Percentiles rank a stretch among this genome's conserved stretches.
These are phyloP conservation scores for Eucalyptus regnans DNA, from an alignment of 345 rosid species.

Conservation along the genomic window DNA sequence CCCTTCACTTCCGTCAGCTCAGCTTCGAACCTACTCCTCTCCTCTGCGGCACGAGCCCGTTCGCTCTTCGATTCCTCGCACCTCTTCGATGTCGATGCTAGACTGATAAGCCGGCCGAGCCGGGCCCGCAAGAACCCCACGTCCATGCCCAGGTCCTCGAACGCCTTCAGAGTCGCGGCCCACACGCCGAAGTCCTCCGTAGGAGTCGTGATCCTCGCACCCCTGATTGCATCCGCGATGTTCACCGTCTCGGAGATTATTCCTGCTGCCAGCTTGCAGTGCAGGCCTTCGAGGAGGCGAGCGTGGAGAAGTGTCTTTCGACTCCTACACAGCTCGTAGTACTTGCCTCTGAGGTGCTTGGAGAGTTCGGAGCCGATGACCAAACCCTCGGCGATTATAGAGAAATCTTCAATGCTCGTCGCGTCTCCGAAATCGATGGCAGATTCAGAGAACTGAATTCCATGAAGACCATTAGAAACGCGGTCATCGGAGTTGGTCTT, in stretches of 20 bases:
- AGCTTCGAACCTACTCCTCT: constrained; percentile 13
- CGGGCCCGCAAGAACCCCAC: constrained; percentile 26
- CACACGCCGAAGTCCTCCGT: constrained; percentile 18
- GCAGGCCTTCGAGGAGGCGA: constrained; percentile 24
- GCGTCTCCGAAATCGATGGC: constrained; percentile 1
- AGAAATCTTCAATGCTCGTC: constrained; percentile 13
- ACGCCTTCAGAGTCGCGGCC: constrained; percentile 39
- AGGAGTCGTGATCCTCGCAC: constrained; percentile 14
- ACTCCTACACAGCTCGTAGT: constrained; percentile 26
- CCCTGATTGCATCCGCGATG: constrained; percentile 30
- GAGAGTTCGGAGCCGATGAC: constrained; percentile 21
- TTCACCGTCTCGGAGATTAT: constrained; percentile 33
- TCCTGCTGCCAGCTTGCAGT: constrained; percentile 28
- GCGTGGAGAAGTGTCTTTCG: constrained; percentile 24
- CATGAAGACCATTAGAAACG: background rate
- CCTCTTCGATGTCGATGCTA: constrained; percentile 9
- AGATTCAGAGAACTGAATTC: background rate
- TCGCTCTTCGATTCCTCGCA: constrained; percentile 1
- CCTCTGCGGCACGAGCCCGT: constrained; percentile 8
- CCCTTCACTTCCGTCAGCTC: constrained; percentile 7
- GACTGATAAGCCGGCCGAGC: constrained; percentile 9
- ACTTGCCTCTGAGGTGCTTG: constrained; percentile 7
- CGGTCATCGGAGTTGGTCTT: background rate
- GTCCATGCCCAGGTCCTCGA: constrained; percentile 37
- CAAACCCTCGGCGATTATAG: constrained; percentile 8